Conservation (phyloP, 805 yeast species). For the Monosporozyma servazzii region DNA sequence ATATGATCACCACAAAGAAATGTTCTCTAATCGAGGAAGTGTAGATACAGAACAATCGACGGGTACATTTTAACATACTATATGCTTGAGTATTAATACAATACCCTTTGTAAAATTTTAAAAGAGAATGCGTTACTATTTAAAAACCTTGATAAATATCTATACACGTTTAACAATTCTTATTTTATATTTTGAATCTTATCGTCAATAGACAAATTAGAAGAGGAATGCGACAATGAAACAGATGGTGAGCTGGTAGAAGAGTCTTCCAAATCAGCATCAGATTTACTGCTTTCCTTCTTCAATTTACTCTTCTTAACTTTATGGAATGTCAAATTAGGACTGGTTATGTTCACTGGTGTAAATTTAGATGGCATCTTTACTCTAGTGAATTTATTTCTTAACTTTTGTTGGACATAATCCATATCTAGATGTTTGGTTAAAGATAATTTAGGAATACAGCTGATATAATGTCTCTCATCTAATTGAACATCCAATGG, state of each 20-base stretch:
- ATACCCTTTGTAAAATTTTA: too few species aligned
- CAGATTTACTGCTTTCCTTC: constrained; percentile 1
- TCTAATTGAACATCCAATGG: constrained; percentile 95
- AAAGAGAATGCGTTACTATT: too few species aligned
- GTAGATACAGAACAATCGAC: too few species aligned
- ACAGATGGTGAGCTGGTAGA: constrained; percentile 2
- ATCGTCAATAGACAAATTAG: constrained; percentile 13
- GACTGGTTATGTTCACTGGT: constrained; percentile 79
- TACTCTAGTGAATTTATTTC: constrained; percentile 76
- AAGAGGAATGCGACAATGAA: constrained; percentile 11
- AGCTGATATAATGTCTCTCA: constrained; percentile 91
- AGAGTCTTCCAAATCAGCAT: neutral
- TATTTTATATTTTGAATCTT: constrained; percentile 1
- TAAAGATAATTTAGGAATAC: constrained; percentile 82
- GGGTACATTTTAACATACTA: too few species aligned
- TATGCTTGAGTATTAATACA: too few species aligned
- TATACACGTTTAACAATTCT: neutral
- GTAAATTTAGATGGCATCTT: constrained; percentile 84
- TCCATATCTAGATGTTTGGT: constrained; percentile 93
- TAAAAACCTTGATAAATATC: neutral
- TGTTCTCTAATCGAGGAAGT: too few species aligned
- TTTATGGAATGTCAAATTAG: constrained; percentile 30
- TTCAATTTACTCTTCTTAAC: constrained; percentile 2
- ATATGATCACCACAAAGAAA: too few species aligned
- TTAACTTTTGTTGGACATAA: constrained; percentile 70